These are phyloP conservation scores for Monilinia fructigena DNA, from an alignment of 2,329 filamentous ascomycete genomes.

Conservation along the genomic window DNA sequence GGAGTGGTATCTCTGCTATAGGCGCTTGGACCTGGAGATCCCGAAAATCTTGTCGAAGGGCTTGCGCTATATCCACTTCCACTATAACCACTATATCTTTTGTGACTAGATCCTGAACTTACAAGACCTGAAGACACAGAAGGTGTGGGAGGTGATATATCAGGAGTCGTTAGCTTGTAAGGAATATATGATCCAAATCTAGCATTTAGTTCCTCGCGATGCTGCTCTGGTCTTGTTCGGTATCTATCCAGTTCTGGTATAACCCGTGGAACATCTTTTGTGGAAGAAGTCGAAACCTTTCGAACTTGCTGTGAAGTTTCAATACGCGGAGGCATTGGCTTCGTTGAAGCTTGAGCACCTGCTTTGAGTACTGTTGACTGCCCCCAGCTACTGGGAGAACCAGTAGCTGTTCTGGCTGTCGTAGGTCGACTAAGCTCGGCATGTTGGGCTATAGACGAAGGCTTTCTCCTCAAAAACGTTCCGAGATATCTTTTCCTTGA, in stretches of 20 bases:
- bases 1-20: conserved; percentile 79
- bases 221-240: conserved; percentile 47
- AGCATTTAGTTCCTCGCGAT: conserved; percentile 35
- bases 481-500: conserved; percentile 40
- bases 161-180: conserved; percentile 60
- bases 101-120: conserved; percentile 42
- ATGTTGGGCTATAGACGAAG: conserved; percentile 48
- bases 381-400: conserved; percentile 29
- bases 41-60: conserved; percentile 73
- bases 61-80: conserved; percentile 62
- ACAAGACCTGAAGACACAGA: conserved; percentile 50
- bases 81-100: conserved; percentile 40
- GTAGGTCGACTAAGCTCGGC: conserved; percentile 26
- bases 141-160: conserved; percentile 67
- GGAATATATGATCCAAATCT: conserved; percentile 48
- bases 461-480: conserved; percentile 52
- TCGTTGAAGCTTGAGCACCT: background rate
- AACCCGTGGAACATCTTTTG: conserved; percentile 43
- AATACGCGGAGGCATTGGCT: background rate
- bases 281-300: conserved; percentile 28
- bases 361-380: conserved; percentile 26
- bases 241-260: conserved; percentile 62
- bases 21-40: conserved; percentile 64
- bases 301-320: conserved; percentile 41
- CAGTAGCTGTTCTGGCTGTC: conserved; percentile 33